Base-by-base conservation (phyloP, 2,329 filamentous ascomycete genomes). In the Basipetospora chlamydospora region DNA sequence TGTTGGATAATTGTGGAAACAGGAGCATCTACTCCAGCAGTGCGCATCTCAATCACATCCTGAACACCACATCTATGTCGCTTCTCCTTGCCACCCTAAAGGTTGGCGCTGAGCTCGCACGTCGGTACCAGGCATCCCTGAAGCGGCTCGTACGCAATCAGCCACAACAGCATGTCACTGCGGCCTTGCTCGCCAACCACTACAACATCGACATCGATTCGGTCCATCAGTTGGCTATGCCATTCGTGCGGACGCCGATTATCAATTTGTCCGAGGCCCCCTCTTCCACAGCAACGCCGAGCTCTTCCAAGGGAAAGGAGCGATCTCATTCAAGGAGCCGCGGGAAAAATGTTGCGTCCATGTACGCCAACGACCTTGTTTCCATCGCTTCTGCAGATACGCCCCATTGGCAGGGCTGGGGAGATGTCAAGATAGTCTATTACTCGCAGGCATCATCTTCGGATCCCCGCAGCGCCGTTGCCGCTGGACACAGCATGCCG, bases 1-100 rank as follows among this genome's bases (percentile, higher is more conserved):
- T 98, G 21, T 63, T 96, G 35, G 85, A 96, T 54, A 90, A 94
- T 53, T 98, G 90, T 57, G 90, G 88, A 41, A 98, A 98, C 53
- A 72, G 92, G 47, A 95, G 87, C 60, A 77, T 98, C 48, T 98
- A 96, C 56, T 84, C 80, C 42, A 98, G 90, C 63, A 96, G 88
- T 54, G 70, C 79, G 45, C 83, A 92, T 48, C 64, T 98, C 42
- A 90, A 88, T 53, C 79, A 87, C 52, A 69, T 98, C 28, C 71
- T 98, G 41, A 84, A 95, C 56, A 88, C 82, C 30, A 88, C 84
- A 3, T 87, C 81, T 17, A 67, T 88, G 39, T 73, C 77, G 20
- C 68, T 98, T 33, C 67, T 98, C 37, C 76, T 81, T 50, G 71
- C 72, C 21, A 80, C 85, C 7, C 70, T 98, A 28, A 77, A 82